Evolutionary conservation across 2,329 filamentous ascomycete genomes (phyloP).

Genomic region (Aspergillus novoparasiticus): DNA sequence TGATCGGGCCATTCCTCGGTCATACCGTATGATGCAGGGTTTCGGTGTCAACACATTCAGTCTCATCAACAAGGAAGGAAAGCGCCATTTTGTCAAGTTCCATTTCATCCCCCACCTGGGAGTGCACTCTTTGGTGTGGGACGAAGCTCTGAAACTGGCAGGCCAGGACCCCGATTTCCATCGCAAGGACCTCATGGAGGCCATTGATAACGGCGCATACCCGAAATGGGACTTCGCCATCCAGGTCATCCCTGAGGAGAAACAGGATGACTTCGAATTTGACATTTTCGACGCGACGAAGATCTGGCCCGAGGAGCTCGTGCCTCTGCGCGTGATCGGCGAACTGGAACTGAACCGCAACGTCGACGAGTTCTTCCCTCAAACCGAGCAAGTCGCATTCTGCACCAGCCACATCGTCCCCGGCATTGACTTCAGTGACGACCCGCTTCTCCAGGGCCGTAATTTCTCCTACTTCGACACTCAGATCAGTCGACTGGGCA

Average conservation of each 20-base stretch:
- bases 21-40: slow-evolving; percentile 40
- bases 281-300: slow-evolving; percentile 86
- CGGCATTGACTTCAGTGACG: slow-evolving; percentile 75
- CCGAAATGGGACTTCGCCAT: slow-evolving; percentile 83
- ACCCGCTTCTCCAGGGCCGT: slow-evolving; percentile 72
- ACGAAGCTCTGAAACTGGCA: slow-evolving; percentile 73
- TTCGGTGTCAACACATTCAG: slow-evolving; percentile 41
- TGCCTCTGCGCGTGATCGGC: slow-evolving; percentile 77
- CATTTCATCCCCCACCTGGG: slow-evolving; percentile 37
- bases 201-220: slow-evolving; percentile 70
- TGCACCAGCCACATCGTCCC: slow-evolving; percentile 79
- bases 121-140: slow-evolving; percentile 47
- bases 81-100: slow-evolving; percentile 40
- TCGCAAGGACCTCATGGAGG: slow-evolving; percentile 73
- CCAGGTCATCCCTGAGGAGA: slow-evolving; percentile 72
- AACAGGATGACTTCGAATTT: slow-evolving; percentile 78
- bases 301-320: slow-evolving; percentile 77
- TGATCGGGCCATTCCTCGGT: slow-evolving; percentile 39
- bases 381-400: slow-evolving; percentile 83
- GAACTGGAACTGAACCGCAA: slow-evolving; percentile 79
- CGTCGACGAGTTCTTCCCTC: slow-evolving; percentile 77
- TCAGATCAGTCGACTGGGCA: slow-evolving; percentile 67
- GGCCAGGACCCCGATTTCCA: slow-evolving; percentile 82
- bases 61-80: slow-evolving; percentile 35
- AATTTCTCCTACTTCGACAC: slow-evolving; percentile 62